These are phyloP conservation scores for Xylogone sp. DNA, from an alignment of 2,329 filamentous ascomycete genomes.

Conservation along the genomic window DNA sequence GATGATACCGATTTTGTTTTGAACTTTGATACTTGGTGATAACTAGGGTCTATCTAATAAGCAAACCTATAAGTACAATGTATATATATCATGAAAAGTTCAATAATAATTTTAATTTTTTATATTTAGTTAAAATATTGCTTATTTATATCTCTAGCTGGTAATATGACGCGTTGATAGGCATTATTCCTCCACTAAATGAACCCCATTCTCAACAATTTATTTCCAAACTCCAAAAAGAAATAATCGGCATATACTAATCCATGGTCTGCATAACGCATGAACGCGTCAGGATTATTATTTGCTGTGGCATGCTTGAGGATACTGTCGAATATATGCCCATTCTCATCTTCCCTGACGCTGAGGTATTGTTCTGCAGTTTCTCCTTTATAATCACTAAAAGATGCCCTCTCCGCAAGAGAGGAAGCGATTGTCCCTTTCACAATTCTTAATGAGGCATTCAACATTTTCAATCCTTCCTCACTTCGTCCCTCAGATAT, in stretches of 20 bases:
- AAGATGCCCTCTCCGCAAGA: constrained; percentile 9
- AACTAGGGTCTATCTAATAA: too few species aligned
- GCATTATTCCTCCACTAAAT: constrained; percentile 4
- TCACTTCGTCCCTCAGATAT: constrained; percentile 7
- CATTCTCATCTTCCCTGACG: constrained; percentile 7
- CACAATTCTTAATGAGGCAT: constrained; percentile 15
- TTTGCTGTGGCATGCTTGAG: constrained; percentile 32
- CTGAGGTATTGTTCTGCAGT: background rate
- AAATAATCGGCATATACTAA: constrained; percentile 48
- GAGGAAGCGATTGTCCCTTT: constrained; percentile 14
- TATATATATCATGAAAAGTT: too few species aligned
- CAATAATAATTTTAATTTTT: too few species aligned
- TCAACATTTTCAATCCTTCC: background rate
- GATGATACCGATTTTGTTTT: constrained; percentile 13
- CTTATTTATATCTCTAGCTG: background rate
- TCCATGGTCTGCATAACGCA: constrained; percentile 33
- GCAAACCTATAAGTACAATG: too few species aligned
- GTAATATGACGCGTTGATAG: too few species aligned
- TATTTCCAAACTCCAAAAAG: constrained; percentile 43
- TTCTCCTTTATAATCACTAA: background rate
- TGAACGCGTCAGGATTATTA: constrained; percentile 25
- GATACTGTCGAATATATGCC: constrained; percentile 26
- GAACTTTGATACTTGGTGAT: constrained; percentile 5
- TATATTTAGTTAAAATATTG: too few species aligned
- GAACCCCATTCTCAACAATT: constrained; percentile 35